Evolutionary conservation across 495 filamentous ascomycete genomes (phyloP).

Genomic region (Penicillium herquei): DNA sequence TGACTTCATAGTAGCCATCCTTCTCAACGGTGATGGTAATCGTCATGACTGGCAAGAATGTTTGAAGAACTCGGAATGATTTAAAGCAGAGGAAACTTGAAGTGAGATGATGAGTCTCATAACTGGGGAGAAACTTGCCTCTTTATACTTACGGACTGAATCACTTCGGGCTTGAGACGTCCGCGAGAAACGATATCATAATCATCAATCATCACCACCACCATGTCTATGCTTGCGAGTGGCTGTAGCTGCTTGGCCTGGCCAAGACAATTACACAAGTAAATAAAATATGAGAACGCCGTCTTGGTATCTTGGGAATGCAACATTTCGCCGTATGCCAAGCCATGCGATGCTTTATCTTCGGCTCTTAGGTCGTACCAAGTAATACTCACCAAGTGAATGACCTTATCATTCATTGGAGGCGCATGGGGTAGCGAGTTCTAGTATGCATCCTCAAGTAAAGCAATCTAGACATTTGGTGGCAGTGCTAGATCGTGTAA

Average conservation of each 20-base stretch:
- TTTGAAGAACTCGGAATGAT: not conserved
- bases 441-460: too few species aligned
- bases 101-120: not conserved
- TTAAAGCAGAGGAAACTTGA: not conserved
- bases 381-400: slow-evolving; percentile 3
- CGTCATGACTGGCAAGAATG: slow-evolving; percentile 19
- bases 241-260: not conserved
- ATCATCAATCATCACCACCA: not conserved
- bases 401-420: slow-evolving; percentile 6
- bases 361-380: slow-evolving; percentile 19
- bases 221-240: not conserved
- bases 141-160: not conserved
- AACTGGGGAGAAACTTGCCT: not conserved
- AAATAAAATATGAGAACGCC: not conserved
- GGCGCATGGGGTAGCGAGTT: not conserved
- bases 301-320: slow-evolving; percentile 20
- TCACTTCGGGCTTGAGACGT: not conserved
- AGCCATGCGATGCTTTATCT: slow-evolving; percentile 11
- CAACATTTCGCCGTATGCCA: slow-evolving; percentile 27
- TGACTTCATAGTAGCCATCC: slow-evolving; percentile 39
- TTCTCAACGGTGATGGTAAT: slow-evolving; percentile 40
- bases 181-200: too few species aligned
- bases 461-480: not conserved
- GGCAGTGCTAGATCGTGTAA: not conserved
- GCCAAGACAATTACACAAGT: slow-evolving; percentile 9